These are phyloP conservation scores for Amylocarpus encephaloides DNA, from an alignment of 2,329 filamentous ascomycete genomes.

Conservation along the genomic window DNA sequence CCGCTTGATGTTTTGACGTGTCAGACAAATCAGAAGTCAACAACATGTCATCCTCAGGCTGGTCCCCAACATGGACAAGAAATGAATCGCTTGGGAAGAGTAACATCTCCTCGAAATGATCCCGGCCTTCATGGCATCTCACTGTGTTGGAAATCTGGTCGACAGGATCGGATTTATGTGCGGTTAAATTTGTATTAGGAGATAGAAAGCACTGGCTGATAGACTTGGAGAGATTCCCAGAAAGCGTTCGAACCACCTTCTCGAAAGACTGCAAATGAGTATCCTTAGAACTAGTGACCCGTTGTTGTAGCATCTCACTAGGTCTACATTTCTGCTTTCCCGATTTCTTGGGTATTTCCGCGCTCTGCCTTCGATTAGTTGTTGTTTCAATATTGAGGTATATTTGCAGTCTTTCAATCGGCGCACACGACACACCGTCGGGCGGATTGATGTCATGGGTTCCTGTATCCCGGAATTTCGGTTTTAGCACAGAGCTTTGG, in stretches of 20 bases:
- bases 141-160: background rate
- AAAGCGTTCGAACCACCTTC: background rate
- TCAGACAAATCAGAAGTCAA: background rate
- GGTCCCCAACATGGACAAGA: background rate
- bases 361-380: background rate
- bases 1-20: background rate
- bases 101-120: background rate
- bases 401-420: constrained; percentile 20
- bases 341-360: background rate
- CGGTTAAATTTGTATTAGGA: too few relatives aligned
- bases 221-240: background rate
- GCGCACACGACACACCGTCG: constrained; percentile 10
- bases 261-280: background rate
- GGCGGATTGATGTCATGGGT: constrained; percentile 19
- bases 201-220: too few relatives aligned
- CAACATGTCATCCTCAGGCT: background rate
- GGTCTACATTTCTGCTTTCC: background rate
- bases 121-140: background rate
- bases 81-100: background rate
- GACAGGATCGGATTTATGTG: too few relatives aligned
- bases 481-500: background rate
- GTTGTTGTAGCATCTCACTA: background rate
- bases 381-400: constrained; percentile 17
- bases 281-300: too few relatives aligned
- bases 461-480: constrained; percentile 8